Evolutionary conservation across 2,329 filamentous ascomycete genomes (phyloP).

Genomic region (Verticillium zaregamsianum): DNA sequence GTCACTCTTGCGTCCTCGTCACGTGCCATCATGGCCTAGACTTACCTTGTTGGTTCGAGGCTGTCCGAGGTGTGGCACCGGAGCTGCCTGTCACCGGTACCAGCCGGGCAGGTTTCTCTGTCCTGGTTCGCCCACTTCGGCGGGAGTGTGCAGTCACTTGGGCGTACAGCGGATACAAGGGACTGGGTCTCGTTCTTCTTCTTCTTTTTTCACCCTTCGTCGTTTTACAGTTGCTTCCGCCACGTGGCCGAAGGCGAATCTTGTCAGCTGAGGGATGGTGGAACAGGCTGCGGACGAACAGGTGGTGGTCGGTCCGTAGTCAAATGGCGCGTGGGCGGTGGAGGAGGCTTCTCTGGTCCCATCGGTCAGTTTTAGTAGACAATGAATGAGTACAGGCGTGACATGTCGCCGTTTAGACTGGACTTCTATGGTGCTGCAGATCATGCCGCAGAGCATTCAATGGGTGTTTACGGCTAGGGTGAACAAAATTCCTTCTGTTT

Average conservation of each 20-base stretch:
- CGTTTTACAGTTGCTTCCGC: not conserved
- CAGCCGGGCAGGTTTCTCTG: too few species aligned
- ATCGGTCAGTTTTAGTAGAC: slow-evolving; percentile 10
- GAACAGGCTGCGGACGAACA: not conserved
- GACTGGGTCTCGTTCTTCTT: slow-evolving; percentile 1
- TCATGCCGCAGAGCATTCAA: too few species aligned
- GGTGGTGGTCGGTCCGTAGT: not conserved
- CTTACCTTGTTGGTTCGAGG: not conserved
- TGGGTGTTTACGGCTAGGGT: too few species aligned
- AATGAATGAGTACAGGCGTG: slow-evolving; percentile 13
- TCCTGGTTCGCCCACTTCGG: not conserved
- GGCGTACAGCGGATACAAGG: not conserved
- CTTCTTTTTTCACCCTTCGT: slow-evolving; percentile 9
- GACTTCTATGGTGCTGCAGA: not conserved
- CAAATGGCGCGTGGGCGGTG: not conserved
- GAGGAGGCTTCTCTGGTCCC: not conserved
- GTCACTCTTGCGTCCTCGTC: not conserved
- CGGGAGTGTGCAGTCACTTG: not conserved
- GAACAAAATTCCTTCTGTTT: too few species aligned
- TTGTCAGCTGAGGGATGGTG: not conserved
- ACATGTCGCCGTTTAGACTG: not conserved
- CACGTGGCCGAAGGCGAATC: too few species aligned
- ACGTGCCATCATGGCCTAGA: not conserved
- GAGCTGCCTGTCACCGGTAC: not conserved
- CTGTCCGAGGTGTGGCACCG: not conserved